Conservation (phyloP, 371 early-diverging fungal species). For the Mortierella polycephala region DNA sequence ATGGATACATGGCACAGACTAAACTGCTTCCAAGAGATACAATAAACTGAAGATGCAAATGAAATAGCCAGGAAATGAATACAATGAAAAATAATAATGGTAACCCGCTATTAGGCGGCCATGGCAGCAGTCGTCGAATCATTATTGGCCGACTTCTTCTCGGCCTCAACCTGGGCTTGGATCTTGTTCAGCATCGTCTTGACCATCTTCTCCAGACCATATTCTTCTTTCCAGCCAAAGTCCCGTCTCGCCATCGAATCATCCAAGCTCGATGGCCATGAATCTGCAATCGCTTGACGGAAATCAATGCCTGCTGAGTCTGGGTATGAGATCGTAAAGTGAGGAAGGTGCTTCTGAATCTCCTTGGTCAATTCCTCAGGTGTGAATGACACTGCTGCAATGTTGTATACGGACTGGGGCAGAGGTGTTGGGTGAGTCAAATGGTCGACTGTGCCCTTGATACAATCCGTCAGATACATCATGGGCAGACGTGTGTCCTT, state of each 20-base stretch:
- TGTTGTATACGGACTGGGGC: conserved; percentile 66
- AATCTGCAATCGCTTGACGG: conserved; percentile 69
- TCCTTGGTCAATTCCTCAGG: conserved; percentile 61
- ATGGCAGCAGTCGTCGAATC: conserved; percentile 25
- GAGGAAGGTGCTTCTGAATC: conserved; percentile 58
- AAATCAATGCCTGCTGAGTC: conserved; percentile 58
- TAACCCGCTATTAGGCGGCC: conserved; percentile 19
- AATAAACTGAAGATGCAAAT: not conserved
- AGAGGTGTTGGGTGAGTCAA: conserved; percentile 58
- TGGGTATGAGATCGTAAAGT: conserved; percentile 64
- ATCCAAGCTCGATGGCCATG: conserved; percentile 69
- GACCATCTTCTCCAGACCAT: conserved; percentile 59
- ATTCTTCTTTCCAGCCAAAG: conserved; percentile 68
- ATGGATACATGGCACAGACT: not conserved
- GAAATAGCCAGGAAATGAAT: not conserved
- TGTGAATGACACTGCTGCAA: conserved; percentile 65
- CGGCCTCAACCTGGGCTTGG: conserved; percentile 49
- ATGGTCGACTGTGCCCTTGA: conserved; percentile 66
- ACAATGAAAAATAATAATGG: not conserved
- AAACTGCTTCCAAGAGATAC: not conserved
- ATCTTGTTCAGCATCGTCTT: conserved; percentile 54
- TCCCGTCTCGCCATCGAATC: conserved; percentile 63
- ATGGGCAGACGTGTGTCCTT: conserved; percentile 65
- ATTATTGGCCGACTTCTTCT: conserved; percentile 21
- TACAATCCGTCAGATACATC: conserved; percentile 71